Base-by-base conservation (phyloP, 345 rosid species). In the Euphorbia peplus region DNA sequence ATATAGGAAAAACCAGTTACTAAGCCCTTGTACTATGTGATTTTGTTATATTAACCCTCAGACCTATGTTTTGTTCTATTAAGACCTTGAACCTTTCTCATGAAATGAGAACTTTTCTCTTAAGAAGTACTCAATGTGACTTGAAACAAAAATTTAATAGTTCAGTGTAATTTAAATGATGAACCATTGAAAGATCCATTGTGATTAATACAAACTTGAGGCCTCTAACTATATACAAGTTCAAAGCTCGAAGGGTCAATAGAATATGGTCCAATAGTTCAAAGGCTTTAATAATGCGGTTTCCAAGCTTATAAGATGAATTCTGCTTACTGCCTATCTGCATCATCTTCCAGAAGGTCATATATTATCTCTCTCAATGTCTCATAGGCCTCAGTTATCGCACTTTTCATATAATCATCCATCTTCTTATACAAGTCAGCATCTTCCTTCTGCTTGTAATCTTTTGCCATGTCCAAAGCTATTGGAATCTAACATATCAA, bases 381-480 rank as follows among this genome's bases (percentile, higher is more conserved):
- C 80, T 95, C 89, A 69, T 92, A 95, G 77, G 88, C 89, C 77
- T 95, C 99, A 25, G 75, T 82, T 19, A 95, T 83, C 32, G 98
- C 98, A 5, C 85, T 87, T 68, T 32, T 78, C 99, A 91, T 91
- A 68, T 90, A 85, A 41, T 77, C 83, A 72, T 92, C 99, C 75
- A 95, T 92, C 86, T 86, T 87, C 88, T 70, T 95, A 73, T 87
- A 84, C 66, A 95, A 86, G 12, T 88, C 93, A 2, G 46, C 82
- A 25, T 90, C 97, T 29, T 83, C 88, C 75, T 80, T 84, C 55
- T 86, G 92, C 73, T 77, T 90, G 77, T 88, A 91, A 83, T 95
- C 98, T 83, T 90, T 95, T 65, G 98, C 98, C 97, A 92, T 95
- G 85, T 92, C 99, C 75, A 95, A 73, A 72, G 99, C 99, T 74